Percentiles rank a stretch among this genome's conserved stretches.
Evolutionary conservation across 2,329 filamentous ascomycete species (phyloP).

Genomic region (Rhynchosporium agropyri): DNA sequence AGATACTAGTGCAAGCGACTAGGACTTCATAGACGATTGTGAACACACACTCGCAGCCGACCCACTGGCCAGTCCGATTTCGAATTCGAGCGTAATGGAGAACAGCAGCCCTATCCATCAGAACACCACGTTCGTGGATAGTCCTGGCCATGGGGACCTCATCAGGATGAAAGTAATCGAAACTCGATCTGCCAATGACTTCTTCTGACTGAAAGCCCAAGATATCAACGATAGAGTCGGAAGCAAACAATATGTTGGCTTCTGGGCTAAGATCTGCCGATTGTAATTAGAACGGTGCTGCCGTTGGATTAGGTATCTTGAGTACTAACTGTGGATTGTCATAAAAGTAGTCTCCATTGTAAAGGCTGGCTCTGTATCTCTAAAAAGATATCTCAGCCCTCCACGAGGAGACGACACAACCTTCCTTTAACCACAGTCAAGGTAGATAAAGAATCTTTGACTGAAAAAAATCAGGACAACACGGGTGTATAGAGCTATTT

Average conservation of each 20-base stretch:
- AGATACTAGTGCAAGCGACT: constrained; percentile 82
- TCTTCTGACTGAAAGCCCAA: constrained; percentile 78
- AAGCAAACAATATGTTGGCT: constrained; percentile 80
- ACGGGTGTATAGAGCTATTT: constrained; percentile 12
- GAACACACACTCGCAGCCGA: constrained; percentile 86
- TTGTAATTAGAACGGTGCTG: constrained; percentile 13
- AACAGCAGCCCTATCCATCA: constrained; percentile 82
- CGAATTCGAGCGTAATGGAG: constrained; percentile 77
- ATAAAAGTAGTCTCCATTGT: constrained; percentile 86
- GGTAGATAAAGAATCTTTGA: background rate
- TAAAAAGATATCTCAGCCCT: constrained; percentile 43
- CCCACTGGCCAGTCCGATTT: constrained; percentile 69
- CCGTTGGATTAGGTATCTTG: background rate
- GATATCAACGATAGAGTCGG: constrained; percentile 81
- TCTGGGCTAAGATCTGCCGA: constrained; percentile 69
- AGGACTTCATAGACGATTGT: constrained; percentile 87
- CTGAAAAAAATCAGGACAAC: background rate
- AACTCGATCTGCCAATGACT: constrained; percentile 74
- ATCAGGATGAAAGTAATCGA: constrained; percentile 84
- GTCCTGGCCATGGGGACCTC: constrained; percentile 75
- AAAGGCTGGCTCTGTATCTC: constrained; percentile 43
- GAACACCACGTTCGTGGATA: constrained; percentile 72
- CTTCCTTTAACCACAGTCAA: constrained; percentile 15
- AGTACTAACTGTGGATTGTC: constrained; percentile 77
- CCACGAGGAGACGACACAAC: constrained; percentile 24